Conservation (phyloP, 345 rosid genomes). For the Arabidopsis suecica region DNA sequence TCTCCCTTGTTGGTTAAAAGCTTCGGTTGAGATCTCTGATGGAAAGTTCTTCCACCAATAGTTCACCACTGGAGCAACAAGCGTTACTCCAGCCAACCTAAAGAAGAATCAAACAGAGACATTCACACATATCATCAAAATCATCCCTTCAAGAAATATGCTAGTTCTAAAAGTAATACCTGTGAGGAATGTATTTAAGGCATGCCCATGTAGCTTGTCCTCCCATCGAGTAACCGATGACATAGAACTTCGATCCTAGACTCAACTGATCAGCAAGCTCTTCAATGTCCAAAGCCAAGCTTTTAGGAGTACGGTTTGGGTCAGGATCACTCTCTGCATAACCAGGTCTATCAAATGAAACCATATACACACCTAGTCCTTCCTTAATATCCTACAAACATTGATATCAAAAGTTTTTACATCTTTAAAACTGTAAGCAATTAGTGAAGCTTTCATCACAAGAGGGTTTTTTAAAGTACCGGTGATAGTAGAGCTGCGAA, state of each 20-base stretch:
- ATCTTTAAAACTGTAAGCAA: background rate
- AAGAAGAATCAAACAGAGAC: slow-evolving; percentile 9
- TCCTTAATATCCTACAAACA: slow-evolving; percentile 59
- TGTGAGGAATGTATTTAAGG: slow-evolving; percentile 74
- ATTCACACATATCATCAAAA: background rate
- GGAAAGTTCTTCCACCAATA: slow-evolving; percentile 70
- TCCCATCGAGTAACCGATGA: slow-evolving; percentile 66
- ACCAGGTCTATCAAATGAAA: slow-evolving; percentile 74
- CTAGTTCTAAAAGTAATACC: slow-evolving; percentile 40
- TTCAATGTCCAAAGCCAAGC: slow-evolving; percentile 66
- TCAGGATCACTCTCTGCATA: slow-evolving; percentile 80
- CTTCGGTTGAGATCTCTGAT: slow-evolving; percentile 54
- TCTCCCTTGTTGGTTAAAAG: slow-evolving; percentile 46
- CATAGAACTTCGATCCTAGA: slow-evolving; percentile 61
- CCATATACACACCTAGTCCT: slow-evolving; percentile 58
- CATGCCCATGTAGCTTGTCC: slow-evolving; percentile 61
- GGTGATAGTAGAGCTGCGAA: slow-evolving; percentile 48
- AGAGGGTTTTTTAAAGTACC: slow-evolving; percentile 35
- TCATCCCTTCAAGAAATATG: background rate
- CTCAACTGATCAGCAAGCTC: slow-evolving; percentile 73
- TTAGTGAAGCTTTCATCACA: background rate
- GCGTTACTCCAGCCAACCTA: slow-evolving; percentile 65
- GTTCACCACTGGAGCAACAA: slow-evolving; percentile 63
- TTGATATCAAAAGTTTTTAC: background rate
- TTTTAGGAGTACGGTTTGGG: slow-evolving; percentile 56